phyloP scores from a whole-genome alignment of 495 filamentous ascomycete genomes.

The Amphirosellinia nigrospora region DNA sequence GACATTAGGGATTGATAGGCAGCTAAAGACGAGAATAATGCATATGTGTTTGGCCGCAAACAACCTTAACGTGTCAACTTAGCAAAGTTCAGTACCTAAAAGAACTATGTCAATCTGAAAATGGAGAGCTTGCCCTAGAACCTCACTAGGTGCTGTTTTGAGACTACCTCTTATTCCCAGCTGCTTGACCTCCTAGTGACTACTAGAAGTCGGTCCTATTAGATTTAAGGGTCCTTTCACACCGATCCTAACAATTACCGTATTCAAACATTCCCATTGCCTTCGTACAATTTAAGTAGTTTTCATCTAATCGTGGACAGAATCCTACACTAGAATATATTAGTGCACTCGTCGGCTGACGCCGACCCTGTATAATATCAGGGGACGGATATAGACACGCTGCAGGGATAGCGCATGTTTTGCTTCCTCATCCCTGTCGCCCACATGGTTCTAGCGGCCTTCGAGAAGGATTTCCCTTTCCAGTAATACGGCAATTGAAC shows the following conservation, averaged over 20 bases:
- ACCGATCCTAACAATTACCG: not conserved
- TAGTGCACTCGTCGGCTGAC: not conserved
- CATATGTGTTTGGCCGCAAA: not conserved
- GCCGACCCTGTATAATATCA: not conserved
- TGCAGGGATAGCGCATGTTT: conserved; percentile 11
- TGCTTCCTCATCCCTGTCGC: not conserved
- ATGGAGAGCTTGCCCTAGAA: not conserved
- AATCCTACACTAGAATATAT: not conserved
- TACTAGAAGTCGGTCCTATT: conserved; percentile 21
- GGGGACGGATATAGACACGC: not conserved
- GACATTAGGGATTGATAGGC: not conserved
- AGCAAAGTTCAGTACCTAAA: not conserved
- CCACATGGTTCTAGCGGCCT: conserved; percentile 27
- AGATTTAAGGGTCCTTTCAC: not conserved
- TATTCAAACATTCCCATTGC: conserved; percentile 1
- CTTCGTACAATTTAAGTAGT: not conserved
- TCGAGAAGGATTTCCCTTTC: conserved; percentile 22
- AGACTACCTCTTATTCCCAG: not conserved
- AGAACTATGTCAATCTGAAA: too few species aligned
- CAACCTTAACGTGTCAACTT: not conserved
- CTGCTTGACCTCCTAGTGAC: not conserved
- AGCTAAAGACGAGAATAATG: not conserved
- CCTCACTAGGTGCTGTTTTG: not conserved
- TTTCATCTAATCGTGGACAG: not conserved
- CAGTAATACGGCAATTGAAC: not conserved